These are phyloP conservation scores for Nelumbo lutea DNA, from an alignment of 164 flowering plant species.

Conservation along the genomic window DNA sequence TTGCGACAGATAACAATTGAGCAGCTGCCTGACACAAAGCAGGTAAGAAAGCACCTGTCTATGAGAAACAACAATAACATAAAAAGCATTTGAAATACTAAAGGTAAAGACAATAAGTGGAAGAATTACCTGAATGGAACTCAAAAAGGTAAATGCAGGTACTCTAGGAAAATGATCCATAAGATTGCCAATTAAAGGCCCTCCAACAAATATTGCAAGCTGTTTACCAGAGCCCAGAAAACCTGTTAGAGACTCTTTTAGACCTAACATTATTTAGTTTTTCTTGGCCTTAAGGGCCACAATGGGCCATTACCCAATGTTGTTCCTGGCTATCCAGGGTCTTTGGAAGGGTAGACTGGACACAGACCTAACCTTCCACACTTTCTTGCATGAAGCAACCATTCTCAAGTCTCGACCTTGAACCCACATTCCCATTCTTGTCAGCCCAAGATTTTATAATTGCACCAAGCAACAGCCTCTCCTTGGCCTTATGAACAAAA, in stretches of 20 bases:
- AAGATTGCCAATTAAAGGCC: constrained; percentile 81
- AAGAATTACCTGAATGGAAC: constrained; percentile 62
- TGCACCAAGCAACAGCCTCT: too few relatives aligned
- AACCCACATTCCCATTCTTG: too few relatives aligned
- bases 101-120: neutral
- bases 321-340: too few relatives aligned
- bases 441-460: too few relatives aligned
- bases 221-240: constrained; percentile 31
- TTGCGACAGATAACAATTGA: constrained; percentile 79
- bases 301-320: too few relatives aligned
- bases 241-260: constrained; percentile 13
- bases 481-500: too few relatives aligned
- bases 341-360: too few relatives aligned
- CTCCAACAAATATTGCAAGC: constrained; percentile 80
- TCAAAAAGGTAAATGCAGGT: constrained; percentile 69
- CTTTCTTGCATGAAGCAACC: too few relatives aligned
- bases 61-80: neutral
- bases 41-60: constrained; percentile 5
- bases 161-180: constrained; percentile 91
- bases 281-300: neutral
- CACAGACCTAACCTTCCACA: too few relatives aligned
- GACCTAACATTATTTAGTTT: neutral
- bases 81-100: neutral
- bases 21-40: constrained; percentile 71
- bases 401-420: too few relatives aligned